These are phyloP conservation scores for Lyophyllum atratum DNA, from an alignment of 768 basidiomycete species.

Conservation along the genomic window DNA sequence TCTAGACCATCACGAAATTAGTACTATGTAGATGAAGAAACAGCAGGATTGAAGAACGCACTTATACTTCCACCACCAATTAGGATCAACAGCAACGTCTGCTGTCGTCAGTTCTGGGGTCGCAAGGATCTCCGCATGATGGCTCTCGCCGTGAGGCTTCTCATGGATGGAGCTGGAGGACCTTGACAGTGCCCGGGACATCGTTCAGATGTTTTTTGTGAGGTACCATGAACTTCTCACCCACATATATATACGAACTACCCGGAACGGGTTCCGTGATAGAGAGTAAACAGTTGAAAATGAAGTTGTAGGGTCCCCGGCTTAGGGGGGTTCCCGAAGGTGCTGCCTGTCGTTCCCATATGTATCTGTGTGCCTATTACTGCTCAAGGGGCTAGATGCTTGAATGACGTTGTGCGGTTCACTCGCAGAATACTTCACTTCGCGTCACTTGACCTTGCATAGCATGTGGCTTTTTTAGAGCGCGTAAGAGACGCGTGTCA, in stretches of 20 bases:
- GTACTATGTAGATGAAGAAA: neutral
- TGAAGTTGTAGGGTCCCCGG: neutral
- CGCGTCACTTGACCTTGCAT: neutral
- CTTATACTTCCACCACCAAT: slow-evolving; percentile 32
- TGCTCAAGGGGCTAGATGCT: neutral
- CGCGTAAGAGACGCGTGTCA: neutral
- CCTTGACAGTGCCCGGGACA: slow-evolving; percentile 1
- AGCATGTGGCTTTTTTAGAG: neutral
- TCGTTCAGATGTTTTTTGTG: neutral
- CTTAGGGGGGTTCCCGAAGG: neutral
- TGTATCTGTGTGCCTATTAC: neutral
- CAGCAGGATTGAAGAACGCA: slow-evolving; percentile 6
- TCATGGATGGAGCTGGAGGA: neutral
- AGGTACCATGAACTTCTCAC: neutral
- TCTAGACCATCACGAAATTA: slow-evolving; percentile 12
- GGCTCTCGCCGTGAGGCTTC: neutral
- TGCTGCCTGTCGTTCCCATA: neutral
- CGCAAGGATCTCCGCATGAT: neutral
- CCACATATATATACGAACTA: neutral
- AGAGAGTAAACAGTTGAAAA: neutral
- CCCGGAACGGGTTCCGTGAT: slow-evolving; percentile 1
- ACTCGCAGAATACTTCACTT: neutral
- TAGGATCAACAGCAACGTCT: slow-evolving; percentile 1
- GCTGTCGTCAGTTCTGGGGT: neutral
- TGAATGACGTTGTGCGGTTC: neutral